Percentiles rank a stretch among this genome's conserved stretches.
These are phyloP conservation scores for Pontederia crassipes DNA, from an alignment of 176 grass and related monocot species.

Conservation along the genomic window DNA sequence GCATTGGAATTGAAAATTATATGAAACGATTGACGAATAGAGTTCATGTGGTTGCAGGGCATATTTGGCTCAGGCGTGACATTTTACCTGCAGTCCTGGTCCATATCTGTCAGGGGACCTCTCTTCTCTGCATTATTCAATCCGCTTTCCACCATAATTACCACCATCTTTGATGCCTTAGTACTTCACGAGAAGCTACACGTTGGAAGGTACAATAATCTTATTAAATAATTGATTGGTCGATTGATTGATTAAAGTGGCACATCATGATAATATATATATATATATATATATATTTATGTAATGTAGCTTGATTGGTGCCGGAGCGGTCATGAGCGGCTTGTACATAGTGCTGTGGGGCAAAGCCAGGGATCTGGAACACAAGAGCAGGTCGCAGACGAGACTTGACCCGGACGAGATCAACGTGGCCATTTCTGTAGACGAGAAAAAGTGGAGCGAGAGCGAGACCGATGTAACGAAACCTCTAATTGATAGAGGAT, in stretches of 20 bases:
- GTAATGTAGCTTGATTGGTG: background rate
- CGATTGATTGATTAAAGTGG: too few species aligned
- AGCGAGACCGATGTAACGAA: slow-evolving; percentile 18
- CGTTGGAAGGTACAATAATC: slow-evolving; percentile 31
- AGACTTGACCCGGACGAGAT: background rate
- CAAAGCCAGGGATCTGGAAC: slow-evolving; percentile 1
- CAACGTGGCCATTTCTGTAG: background rate
- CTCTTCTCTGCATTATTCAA: slow-evolving; percentile 51
- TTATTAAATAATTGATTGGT: too few species aligned
- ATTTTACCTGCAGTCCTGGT: slow-evolving; percentile 54
- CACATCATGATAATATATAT: too few species aligned
- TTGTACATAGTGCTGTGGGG: slow-evolving; percentile 12
- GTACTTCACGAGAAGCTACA: slow-evolving; percentile 43
- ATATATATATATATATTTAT: too few species aligned
- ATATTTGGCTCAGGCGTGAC: slow-evolving; percentile 43
- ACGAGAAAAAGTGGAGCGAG: background rate
- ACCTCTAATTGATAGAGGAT: slow-evolving; percentile 24
- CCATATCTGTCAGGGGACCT: slow-evolving; percentile 45
- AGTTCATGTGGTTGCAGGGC: slow-evolving; percentile 22
- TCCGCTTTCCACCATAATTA: slow-evolving; percentile 25
- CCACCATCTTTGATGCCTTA: slow-evolving; percentile 24
- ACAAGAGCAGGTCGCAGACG: background rate
- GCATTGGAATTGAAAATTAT: too few species aligned
- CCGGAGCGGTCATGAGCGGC: background rate
- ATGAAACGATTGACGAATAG: too few species aligned